phyloP scores from a whole-genome alignment of 1,139 yeast species.

The Magnusiomyces paraingens region DNA sequence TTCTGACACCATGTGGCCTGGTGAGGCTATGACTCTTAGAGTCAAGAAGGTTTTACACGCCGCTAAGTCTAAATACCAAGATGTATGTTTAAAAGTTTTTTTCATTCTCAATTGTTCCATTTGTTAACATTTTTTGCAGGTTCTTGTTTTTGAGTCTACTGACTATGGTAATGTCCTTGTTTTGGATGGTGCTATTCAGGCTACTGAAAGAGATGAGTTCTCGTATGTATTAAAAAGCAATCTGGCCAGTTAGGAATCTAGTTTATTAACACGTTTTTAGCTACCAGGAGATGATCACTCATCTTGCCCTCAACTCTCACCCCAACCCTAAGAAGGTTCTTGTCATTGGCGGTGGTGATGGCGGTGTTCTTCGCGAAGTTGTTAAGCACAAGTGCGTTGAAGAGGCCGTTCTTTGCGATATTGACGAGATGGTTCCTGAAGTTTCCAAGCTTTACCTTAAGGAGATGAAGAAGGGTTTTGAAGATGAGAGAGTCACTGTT shows the following conservation, averaged over 20 bases:
- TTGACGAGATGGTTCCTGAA: conserved; percentile 82
- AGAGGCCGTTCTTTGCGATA: conserved; percentile 84
- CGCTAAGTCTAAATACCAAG: conserved; percentile 81
- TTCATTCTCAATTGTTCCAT: not conserved
- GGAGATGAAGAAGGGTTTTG: conserved; percentile 70
- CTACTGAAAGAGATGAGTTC: conserved; percentile 90
- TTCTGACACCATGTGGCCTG: conserved; percentile 87
- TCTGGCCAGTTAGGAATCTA: not conserved
- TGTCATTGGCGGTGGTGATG: conserved; percentile 95
- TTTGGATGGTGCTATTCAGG: conserved; percentile 85
- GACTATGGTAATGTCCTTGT: conserved; percentile 89
- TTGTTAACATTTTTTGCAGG: conserved; percentile 13
- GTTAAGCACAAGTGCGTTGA: conserved; percentile 80
- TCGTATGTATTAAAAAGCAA: conserved; percentile 33
- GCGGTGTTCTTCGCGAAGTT: conserved; percentile 90
- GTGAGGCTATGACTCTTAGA: conserved; percentile 83
- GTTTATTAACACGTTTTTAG: not conserved
- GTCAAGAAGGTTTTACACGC: conserved; percentile 77
- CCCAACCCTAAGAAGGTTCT: conserved; percentile 84
- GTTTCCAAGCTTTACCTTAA: conserved; percentile 81
- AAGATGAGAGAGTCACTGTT: conserved; percentile 74
- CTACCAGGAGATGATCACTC: conserved; percentile 93
- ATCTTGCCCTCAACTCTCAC: conserved; percentile 82
- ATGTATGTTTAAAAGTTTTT: conserved; percentile 33
- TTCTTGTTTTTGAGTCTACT: conserved; percentile 78